Evolutionary conservation across 148 eudicot species (phyloP).

Genomic region (Pouteria glomerata): DNA sequence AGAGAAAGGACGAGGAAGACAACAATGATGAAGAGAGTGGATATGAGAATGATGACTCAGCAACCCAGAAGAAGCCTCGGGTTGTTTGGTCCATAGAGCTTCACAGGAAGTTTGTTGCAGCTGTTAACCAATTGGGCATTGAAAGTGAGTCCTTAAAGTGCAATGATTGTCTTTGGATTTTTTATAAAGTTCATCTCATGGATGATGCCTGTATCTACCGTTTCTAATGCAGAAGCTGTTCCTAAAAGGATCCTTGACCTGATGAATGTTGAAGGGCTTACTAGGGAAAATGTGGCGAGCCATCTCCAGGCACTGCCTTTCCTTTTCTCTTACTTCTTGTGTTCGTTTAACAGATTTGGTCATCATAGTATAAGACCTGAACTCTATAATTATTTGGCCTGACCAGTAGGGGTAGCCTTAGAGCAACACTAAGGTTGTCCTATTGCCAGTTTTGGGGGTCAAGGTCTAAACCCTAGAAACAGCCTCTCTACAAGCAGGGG

Average conservation of each 20-base stretch:
- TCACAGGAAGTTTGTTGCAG: slow-evolving; percentile 80
- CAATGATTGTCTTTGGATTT: neutral
- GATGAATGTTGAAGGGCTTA: slow-evolving; percentile 84
- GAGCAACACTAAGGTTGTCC: too few relatives aligned
- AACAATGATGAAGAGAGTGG: slow-evolving; percentile 40
- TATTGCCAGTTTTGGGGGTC: too few relatives aligned
- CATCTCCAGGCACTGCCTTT: slow-evolving; percentile 67
- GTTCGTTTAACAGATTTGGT: neutral
- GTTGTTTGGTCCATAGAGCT: slow-evolving; percentile 80
- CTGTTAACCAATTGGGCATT: slow-evolving; percentile 68
- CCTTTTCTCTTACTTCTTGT: neutral
- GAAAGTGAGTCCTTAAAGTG: slow-evolving; percentile 46
- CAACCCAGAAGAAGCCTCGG: slow-evolving; percentile 63
- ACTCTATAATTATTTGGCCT: too few relatives aligned
- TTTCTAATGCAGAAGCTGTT: slow-evolving; percentile 64
- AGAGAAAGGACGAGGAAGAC: slow-evolving; percentile 48
- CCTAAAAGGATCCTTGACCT: slow-evolving; percentile 91
- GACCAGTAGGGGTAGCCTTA: too few relatives aligned
- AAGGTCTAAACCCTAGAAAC: too few relatives aligned
- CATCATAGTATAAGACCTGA: neutral
- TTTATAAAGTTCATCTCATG: neutral
- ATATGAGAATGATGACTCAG: slow-evolving; percentile 49
- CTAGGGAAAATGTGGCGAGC: slow-evolving; percentile 97
- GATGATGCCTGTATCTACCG: neutral
- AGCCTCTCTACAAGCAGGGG: too few relatives aligned